Percentiles rank a stretch among this genome's conserved stretches.
Conservation (phyloP, 345 rosid species). For the Populus alba region DNA sequence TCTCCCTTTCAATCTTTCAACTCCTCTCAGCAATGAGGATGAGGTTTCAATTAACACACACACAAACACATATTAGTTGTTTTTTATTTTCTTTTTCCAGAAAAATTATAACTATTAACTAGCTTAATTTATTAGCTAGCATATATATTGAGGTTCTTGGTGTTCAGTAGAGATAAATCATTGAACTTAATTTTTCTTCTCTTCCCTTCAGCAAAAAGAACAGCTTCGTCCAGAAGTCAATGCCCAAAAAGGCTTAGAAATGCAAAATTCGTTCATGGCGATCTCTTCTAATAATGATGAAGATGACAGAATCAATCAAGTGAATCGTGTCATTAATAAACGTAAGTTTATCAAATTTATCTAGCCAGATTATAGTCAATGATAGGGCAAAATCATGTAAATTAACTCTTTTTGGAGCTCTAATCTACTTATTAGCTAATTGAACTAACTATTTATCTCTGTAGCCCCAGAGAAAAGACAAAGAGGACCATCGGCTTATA, state of each 20-base stretch:
- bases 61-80: neutral
- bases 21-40: conserved; percentile 53
- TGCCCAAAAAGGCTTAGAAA: conserved; percentile 31
- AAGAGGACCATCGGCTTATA: conserved; percentile 96
- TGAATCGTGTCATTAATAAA: conserved; percentile 68
- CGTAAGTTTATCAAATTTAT: conserved; percentile 46
- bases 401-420: no score
- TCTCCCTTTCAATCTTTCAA: conserved; percentile 70
- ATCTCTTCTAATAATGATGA: conserved; percentile 69
- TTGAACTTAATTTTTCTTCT: neutral
- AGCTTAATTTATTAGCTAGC: neutral
- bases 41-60: conserved; percentile 20
- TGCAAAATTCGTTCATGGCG: conserved; percentile 41
- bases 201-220: conserved; percentile 39
- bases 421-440: neutral
- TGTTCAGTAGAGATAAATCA: neutral
- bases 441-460: neutral
- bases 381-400: no score
- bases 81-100: neutral
- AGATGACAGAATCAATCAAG: conserved; percentile 33
- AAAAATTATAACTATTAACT: neutral
- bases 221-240: conserved; percentile 34
- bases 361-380: no score
- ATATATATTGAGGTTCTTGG: neutral
- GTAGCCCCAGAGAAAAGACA: conserved; percentile 97